Base-by-base conservation (phyloP, 305 asterid genomes). In the Petunia hybrid region DNA sequence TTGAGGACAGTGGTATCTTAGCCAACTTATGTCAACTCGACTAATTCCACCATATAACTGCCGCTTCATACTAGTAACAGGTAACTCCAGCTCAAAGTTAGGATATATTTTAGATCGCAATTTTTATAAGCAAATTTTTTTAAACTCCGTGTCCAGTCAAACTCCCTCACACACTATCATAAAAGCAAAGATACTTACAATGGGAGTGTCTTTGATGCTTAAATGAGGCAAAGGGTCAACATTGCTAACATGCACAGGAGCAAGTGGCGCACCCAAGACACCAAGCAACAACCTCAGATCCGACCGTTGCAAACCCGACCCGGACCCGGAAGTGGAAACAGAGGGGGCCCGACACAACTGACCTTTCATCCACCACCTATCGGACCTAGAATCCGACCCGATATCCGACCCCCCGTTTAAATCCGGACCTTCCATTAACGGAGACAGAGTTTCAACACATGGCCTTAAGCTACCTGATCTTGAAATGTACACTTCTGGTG, bases 371-470 rank as follows among this genome's bases (percentile, higher is more conserved):
- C 99, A 92, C 98, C 99, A 95, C 53, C 90, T 84, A 45, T 95
- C 98, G 39, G 59, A 67, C 86, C 82, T 91, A 40, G 91, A 80
- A 41, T 92, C 93, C 1, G 83, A 89, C 6, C 86, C 87, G 3
- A 86, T 80, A 43, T 91, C 95, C 75, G 92, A 82, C 78, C 87
- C 95, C 88, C 87, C 95, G 75, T 76, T 88, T 69, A 94, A 97
- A 88, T 93, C 98, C 88, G 97, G 99, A n/a, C 99, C 98, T 81
- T 95, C 99, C 82, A 89, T 86, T n/a, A 95, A 68, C 51, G 98
- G 98, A 70, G 99, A 89, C 9, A 95, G 90, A 1, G 95, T 85
- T 83, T 95, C 97, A 40, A 81, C 79, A 2, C 87, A 89, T 0
- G 97, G 92, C 84, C 97, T 88, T 76, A 87, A 80, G 76, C 94